phyloP scores from a whole-genome alignment of 306 rosid species.

The Lagenaria siceraria region DNA sequence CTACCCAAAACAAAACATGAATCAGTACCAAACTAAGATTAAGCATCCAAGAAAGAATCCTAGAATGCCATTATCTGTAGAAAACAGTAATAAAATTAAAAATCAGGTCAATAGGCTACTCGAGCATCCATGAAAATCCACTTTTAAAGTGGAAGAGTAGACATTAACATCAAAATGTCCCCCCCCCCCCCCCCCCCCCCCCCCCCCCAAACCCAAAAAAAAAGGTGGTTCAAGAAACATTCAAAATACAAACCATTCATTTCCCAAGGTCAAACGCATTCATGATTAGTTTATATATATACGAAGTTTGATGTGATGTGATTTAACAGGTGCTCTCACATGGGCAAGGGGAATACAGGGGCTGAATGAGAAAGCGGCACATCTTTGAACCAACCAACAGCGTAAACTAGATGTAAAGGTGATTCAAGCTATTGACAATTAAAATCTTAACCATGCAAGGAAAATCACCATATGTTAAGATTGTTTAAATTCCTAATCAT shows the following conservation, averaged over 20 bases:
- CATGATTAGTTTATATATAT: background rate
- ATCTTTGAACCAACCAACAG: background rate
- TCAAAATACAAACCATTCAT: background rate
- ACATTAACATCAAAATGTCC: background rate
- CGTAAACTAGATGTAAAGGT: background rate
- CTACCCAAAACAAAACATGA: conserved; percentile 25
- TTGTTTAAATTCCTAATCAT: background rate
- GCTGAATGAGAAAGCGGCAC: background rate
- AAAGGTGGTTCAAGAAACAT: background rate
- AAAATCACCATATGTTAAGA: background rate
- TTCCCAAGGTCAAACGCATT: background rate
- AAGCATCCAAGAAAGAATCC: background rate
- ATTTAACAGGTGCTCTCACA: background rate
- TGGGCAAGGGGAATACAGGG: background rate
- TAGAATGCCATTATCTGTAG: background rate
- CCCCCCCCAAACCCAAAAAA: too few relatives aligned
- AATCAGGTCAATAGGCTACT: conserved; percentile 1
- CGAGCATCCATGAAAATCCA: background rate
- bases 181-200: background rate
- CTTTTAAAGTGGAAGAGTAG: background rate
- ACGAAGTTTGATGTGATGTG: background rate
- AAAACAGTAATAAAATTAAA: background rate
- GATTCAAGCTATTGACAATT: background rate
- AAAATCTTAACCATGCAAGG: background rate
- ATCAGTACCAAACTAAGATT: background rate